These are phyloP conservation scores for Lactarius indigo DNA, from an alignment of 768 basidiomycete species.

Conservation along the genomic window DNA sequence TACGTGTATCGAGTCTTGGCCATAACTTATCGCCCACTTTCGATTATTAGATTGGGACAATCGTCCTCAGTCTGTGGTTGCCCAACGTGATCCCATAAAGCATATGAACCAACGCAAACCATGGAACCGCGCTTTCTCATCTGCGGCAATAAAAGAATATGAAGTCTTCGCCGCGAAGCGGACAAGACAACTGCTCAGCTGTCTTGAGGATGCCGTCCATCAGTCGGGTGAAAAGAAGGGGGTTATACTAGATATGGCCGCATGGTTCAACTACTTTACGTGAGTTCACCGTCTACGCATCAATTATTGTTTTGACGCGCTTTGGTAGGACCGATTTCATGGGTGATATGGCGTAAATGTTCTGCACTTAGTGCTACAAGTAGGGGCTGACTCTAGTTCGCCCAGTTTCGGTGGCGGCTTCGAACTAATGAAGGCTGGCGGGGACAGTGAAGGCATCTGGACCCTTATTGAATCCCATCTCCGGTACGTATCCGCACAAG, in stretches of 20 bases:
- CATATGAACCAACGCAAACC: constrained; percentile 45
- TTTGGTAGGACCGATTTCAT: constrained; percentile 41
- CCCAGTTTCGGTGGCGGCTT: constrained; percentile 38
- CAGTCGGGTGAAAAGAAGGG: constrained; percentile 21
- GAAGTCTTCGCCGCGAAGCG: constrained; percentile 38
- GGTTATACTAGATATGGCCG: constrained; percentile 32
- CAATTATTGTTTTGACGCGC: not conserved
- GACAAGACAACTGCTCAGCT: constrained; percentile 40
- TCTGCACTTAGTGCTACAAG: not conserved
- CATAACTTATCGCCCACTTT: not conserved
- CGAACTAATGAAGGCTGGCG: constrained; percentile 35
- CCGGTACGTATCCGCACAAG: constrained; percentile 35
- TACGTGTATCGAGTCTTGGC: constrained; percentile 25
- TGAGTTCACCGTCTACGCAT: constrained; percentile 26
- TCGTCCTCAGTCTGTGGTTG: constrained; percentile 37
- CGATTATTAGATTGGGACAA: constrained; percentile 47
- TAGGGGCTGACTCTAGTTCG: not conserved
- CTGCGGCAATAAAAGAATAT: constrained; percentile 45
- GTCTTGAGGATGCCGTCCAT: constrained; percentile 28
- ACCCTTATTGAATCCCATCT: constrained; percentile 43
- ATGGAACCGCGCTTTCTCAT: constrained; percentile 51
- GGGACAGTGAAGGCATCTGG: constrained; percentile 44
- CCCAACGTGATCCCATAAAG: constrained; percentile 39
- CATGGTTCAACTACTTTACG: constrained; percentile 42
- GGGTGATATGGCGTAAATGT: constrained; percentile 39